Conservation (phyloP, 805 yeast species). For the Cyberlindnera japonica region DNA sequence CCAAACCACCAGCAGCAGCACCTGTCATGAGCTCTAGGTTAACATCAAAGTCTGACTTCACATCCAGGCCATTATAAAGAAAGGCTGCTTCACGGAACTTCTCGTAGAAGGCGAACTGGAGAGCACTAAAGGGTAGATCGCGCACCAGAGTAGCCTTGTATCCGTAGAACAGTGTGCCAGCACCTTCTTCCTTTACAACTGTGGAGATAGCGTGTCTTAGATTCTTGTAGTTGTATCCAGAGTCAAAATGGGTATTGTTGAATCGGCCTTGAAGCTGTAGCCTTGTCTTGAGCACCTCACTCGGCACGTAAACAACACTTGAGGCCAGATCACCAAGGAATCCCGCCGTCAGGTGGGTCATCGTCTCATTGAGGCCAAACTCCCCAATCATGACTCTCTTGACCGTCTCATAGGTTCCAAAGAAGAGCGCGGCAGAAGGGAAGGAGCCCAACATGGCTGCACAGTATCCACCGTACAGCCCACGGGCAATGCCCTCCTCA, state of each 20-base stretch:
- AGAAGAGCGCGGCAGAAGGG: slow-evolving; percentile 93
- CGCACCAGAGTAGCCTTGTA: slow-evolving; percentile 91
- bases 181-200: slow-evolving; percentile 68
- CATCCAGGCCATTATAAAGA: slow-evolving; percentile 29
- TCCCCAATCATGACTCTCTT: slow-evolving; percentile 68
- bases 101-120: slow-evolving; percentile 95
- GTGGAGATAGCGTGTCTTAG: slow-evolving; percentile 65
- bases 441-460: slow-evolving; percentile 92
- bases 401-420: slow-evolving; percentile 81
- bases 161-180: slow-evolving; percentile 75
- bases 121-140: slow-evolving; percentile 92
- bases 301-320: slow-evolving; percentile 87
- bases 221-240: slow-evolving; percentile 87
- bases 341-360: slow-evolving; percentile 80
- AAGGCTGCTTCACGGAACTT: slow-evolving; percentile 64
- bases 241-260: slow-evolving; percentile 72
- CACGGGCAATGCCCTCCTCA: slow-evolving; percentile 82
- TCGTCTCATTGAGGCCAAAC: slow-evolving; percentile 66
- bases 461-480: slow-evolving; percentile 86
- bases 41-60: slow-evolving; percentile 47
- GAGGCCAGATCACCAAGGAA: slow-evolving; percentile 91
- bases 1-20: slow-evolving; percentile 92
- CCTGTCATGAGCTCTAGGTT: slow-evolving; percentile 76
- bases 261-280: slow-evolving; percentile 86
- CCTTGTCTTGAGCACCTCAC: slow-evolving; percentile 91